These are phyloP conservation scores for Nigrospora oryzae DNA, from an alignment of 2,329 filamentous ascomycete genomes.

Conservation along the genomic window DNA sequence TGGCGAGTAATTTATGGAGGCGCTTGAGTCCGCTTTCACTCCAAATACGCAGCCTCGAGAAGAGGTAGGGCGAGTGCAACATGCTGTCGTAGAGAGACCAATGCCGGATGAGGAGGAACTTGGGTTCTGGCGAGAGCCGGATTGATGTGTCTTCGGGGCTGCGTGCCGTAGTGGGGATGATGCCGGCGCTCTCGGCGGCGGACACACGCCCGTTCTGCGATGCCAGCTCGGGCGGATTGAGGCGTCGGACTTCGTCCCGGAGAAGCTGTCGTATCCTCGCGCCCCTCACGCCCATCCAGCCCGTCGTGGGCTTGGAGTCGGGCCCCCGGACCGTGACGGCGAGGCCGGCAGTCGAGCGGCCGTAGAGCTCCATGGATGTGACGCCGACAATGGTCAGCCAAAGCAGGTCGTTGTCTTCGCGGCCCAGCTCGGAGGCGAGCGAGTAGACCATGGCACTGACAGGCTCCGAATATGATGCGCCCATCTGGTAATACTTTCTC, in stretches of 20 bases:
- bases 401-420: slow-evolving; percentile 91
- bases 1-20: slow-evolving; percentile 87
- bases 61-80: slow-evolving; percentile 93
- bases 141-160: slow-evolving; percentile 90
- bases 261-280: slow-evolving; percentile 78
- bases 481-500: slow-evolving; percentile 75
- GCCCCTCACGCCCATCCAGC: slow-evolving; percentile 76
- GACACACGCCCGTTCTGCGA: slow-evolving; percentile 50
- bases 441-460: slow-evolving; percentile 93
- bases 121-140: slow-evolving; percentile 84
- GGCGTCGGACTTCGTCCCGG: slow-evolving; percentile 84
- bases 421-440: slow-evolving; percentile 85
- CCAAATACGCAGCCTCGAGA: slow-evolving; percentile 89
- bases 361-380: slow-evolving; percentile 87
- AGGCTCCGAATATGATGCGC: slow-evolving; percentile 88
- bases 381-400: slow-evolving; percentile 95
- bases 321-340: slow-evolving; percentile 50
- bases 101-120: slow-evolving; percentile 85
- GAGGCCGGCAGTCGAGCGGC: slow-evolving; percentile 73
- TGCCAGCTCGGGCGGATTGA: slow-evolving; percentile 69
- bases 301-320: slow-evolving; percentile 49
- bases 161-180: slow-evolving; percentile 80
- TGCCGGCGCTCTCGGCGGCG: slow-evolving; percentile 58
- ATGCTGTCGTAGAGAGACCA: slow-evolving; percentile 99
- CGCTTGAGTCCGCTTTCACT: slow-evolving; percentile 81